phyloP scores from a whole-genome alignment of 768 basidiomycete genomes.

The Boletus edulis region DNA sequence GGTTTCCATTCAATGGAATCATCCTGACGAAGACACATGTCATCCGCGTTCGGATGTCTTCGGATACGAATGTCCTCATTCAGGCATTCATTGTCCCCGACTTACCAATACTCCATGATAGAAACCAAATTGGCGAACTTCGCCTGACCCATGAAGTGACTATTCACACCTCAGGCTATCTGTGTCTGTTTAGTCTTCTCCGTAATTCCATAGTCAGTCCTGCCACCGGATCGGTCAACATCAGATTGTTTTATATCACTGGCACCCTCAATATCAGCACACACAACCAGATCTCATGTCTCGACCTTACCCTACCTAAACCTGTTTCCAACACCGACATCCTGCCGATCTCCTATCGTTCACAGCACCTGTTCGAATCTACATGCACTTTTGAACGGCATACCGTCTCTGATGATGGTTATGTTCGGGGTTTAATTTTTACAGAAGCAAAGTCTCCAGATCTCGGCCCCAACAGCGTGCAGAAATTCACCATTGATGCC shows the following conservation, averaged over 20 bases:
- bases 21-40: no score
- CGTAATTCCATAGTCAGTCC: background rate
- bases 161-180: background rate
- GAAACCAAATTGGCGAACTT: background rate
- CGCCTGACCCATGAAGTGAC: background rate
- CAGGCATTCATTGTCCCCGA: background rate
- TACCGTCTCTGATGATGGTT: background rate
- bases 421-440: background rate
- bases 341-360: background rate
- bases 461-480: no score
- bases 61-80: background rate
- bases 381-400: background rate
- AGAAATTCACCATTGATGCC: background rate
- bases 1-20: background rate
- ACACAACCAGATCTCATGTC: background rate
- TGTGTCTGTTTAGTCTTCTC: background rate
- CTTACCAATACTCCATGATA: no score
- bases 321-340: background rate
- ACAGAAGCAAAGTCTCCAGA: no score
- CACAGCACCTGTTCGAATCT: background rate
- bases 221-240: background rate
- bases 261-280: no score
- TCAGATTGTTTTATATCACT: background rate
- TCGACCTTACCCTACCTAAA: background rate
- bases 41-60: no score